Percentiles rank a stretch among this genome's conserved stretches.
These are phyloP conservation scores for Dactylis glomerata DNA, from an alignment of 176 grass and related monocot genomes.

Conservation along the genomic window DNA sequence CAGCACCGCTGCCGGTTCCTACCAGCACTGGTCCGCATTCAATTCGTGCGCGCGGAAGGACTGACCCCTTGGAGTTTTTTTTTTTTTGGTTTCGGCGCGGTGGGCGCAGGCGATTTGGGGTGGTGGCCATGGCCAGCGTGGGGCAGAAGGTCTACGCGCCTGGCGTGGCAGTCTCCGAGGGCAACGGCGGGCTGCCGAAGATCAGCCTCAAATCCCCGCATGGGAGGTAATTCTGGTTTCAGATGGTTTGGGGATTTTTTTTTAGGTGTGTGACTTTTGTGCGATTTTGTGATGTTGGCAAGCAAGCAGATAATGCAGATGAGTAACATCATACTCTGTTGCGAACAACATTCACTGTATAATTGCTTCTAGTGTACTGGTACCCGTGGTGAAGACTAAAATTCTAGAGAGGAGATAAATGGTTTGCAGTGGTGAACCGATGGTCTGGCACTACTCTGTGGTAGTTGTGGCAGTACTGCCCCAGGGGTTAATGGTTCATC, in stretches of 20 bases:
- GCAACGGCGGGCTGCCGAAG: slow-evolving; percentile 75
- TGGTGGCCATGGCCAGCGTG: slow-evolving; percentile 50
- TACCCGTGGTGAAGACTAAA: not conserved
- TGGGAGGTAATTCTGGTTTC: slow-evolving; percentile 54
- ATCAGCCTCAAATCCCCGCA: slow-evolving; percentile 64
- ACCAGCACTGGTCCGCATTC: not conserved
- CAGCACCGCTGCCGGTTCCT: not conserved
- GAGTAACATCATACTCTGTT: not conserved
- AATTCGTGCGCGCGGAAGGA: not conserved
- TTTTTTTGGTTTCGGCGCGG: not conserved
- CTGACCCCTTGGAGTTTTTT: not conserved
- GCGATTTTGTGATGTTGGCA: not conserved
- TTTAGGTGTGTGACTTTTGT: not conserved
- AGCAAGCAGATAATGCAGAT: not conserved
- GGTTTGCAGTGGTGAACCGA: not conserved
- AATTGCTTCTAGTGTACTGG: not conserved
- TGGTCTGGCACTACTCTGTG: not conserved
- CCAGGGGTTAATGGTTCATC: not conserved
- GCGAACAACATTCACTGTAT: not conserved
- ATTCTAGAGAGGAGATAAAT: not conserved
- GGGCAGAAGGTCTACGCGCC: slow-evolving; percentile 63
- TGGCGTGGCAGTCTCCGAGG: slow-evolving; percentile 67
- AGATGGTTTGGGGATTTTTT: not conserved
- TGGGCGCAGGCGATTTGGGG: slow-evolving; percentile 44
- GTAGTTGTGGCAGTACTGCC: not conserved